Percentiles rank a stretch among this genome's conserved stretches.
phyloP scores from a whole-genome alignment of 352 stramenopile species.

The Pythium graminicola region DNA sequence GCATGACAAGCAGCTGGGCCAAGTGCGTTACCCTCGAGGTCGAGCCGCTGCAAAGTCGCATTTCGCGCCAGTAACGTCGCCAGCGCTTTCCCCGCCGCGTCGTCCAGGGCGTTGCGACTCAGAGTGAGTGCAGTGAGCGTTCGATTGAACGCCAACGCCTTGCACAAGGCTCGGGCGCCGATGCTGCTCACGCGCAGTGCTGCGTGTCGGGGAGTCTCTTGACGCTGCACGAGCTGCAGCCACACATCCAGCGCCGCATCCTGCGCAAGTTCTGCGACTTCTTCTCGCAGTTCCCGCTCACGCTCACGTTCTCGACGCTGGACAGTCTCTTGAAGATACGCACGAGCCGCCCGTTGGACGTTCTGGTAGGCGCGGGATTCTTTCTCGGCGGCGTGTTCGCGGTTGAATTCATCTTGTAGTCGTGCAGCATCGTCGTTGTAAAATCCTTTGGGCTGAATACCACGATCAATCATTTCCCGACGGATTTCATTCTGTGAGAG shows the following conservation, averaged over 20 bases:
- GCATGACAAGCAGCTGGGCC: constrained; percentile 41
- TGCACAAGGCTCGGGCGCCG: constrained; percentile 56
- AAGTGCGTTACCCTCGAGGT: constrained; percentile 63
- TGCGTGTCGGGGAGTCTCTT: constrained; percentile 48
- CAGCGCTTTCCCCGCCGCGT: constrained; percentile 56
- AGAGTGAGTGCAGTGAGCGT: constrained; percentile 59
- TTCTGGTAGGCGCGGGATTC: constrained; percentile 61
- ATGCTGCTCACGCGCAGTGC: constrained; percentile 46
- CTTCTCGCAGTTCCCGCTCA: constrained; percentile 63
- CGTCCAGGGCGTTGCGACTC: constrained; percentile 56
- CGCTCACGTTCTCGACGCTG: constrained; percentile 58
- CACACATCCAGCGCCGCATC: constrained; percentile 70
- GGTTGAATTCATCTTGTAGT: constrained; percentile 77
- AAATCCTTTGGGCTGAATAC: constrained; percentile 78
- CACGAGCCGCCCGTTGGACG: constrained; percentile 61
- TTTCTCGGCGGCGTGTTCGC: constrained; percentile 57
- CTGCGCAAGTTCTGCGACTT: constrained; percentile 61
- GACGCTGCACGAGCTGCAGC: constrained; percentile 49
- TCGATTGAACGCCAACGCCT: constrained; percentile 60
- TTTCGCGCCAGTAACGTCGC: constrained; percentile 55
- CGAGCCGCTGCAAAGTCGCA: constrained; percentile 48
- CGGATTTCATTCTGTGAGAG: constrained; percentile 79
- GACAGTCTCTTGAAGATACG: constrained; percentile 69
- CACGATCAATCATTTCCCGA: constrained; percentile 78
- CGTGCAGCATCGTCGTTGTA: constrained; percentile 78